Percentiles rank a stretch among this genome's conserved stretches.
phyloP scores from a whole-genome alignment of 345 rosid species.

The Arabidopsis arenosa region DNA sequence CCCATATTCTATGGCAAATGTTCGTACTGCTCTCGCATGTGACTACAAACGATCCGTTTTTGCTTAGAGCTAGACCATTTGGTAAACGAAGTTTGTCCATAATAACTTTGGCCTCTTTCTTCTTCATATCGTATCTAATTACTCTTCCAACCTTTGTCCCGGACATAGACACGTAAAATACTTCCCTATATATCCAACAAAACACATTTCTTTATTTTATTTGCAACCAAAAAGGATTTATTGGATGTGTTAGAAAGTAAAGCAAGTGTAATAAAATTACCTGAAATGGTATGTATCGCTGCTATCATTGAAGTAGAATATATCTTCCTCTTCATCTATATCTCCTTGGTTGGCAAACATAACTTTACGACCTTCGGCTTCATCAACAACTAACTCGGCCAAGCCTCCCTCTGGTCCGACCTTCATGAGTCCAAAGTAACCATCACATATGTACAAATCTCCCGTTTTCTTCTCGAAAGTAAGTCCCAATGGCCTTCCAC shows the following conservation, averaged over 20 bases:
- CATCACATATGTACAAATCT: slow-evolving; percentile 78
- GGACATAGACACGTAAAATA: slow-evolving; percentile 34
- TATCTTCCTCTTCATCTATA: slow-evolving; percentile 61
- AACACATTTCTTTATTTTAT: not conserved
- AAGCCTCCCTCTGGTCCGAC: slow-evolving; percentile 75
- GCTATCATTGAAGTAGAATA: slow-evolving; percentile 71
- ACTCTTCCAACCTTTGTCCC: slow-evolving; percentile 35
- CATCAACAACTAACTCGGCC: slow-evolving; percentile 53
- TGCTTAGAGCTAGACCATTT: slow-evolving; percentile 78
- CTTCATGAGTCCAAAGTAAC: slow-evolving; percentile 66
- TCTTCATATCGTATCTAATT: slow-evolving; percentile 41
- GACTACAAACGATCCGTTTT: slow-evolving; percentile 55
- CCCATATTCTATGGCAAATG: slow-evolving; percentile 52
- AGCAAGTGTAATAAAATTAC: slow-evolving; percentile 39
- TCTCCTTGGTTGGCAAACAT: slow-evolving; percentile 72
- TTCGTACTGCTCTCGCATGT: slow-evolving; percentile 50
- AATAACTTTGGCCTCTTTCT: slow-evolving; percentile 42
- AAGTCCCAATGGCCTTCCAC: slow-evolving; percentile 82
- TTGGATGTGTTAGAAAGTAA: not conserved
- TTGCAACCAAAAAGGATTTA: no score
- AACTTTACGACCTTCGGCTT: slow-evolving; percentile 60
- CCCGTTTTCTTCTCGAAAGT: slow-evolving; percentile 62
- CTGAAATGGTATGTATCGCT: slow-evolving; percentile 63
- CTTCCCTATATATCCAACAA: slow-evolving; percentile 48
- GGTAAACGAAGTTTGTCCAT: slow-evolving; percentile 55